Evolutionary conservation across 2,329 filamentous ascomycete species (phyloP).

Genomic region (Diaporthe longicolla): DNA sequence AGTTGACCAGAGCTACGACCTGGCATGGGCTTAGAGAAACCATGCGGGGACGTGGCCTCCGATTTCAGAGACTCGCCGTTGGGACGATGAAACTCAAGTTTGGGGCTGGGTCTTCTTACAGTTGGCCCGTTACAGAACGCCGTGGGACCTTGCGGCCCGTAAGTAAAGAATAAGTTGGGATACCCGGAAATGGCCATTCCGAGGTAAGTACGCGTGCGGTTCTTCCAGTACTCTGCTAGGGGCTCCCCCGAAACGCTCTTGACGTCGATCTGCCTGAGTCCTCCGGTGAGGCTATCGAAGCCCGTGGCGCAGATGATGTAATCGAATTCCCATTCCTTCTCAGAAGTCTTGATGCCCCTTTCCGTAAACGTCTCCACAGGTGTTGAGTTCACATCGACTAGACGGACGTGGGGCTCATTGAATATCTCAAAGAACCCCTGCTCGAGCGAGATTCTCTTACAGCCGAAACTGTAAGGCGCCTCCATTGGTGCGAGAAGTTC

Average conservation of each 20-base stretch:
- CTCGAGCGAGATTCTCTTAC: slow-evolving; percentile 45
- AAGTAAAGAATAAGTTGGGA: slow-evolving; percentile 62
- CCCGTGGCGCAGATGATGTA: slow-evolving; percentile 54
- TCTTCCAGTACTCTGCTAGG: slow-evolving; percentile 55
- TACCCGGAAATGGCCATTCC: slow-evolving; percentile 57
- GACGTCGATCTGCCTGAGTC: slow-evolving; percentile 56
- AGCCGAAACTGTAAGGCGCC: slow-evolving; percentile 54
- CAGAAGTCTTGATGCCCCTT: slow-evolving; percentile 47
- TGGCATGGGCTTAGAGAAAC: too few relatives aligned
- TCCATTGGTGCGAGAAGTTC: slow-evolving; percentile 57
- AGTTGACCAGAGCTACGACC: background rate
- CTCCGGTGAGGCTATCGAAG: slow-evolving; percentile 59
- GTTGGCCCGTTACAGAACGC: slow-evolving; percentile 56
- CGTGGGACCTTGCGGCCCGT: slow-evolving; percentile 58
- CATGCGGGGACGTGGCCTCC: too few relatives aligned
- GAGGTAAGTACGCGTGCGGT: slow-evolving; percentile 55
- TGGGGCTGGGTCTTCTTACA: background rate
- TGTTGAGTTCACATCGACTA: slow-evolving; percentile 50
- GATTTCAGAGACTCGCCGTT: background rate
- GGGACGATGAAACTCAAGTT: background rate
- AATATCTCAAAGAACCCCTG: slow-evolving; percentile 52
- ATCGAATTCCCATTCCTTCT: slow-evolving; percentile 42
- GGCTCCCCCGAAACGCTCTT: slow-evolving; percentile 50
- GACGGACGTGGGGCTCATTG: slow-evolving; percentile 52
- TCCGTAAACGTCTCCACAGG: slow-evolving; percentile 47